Percentiles rank a stretch among this genome's conserved stretches.
phyloP scores from a whole-genome alignment of 2,329 filamentous ascomycete genomes.

The Talaromyces rugulosus region DNA sequence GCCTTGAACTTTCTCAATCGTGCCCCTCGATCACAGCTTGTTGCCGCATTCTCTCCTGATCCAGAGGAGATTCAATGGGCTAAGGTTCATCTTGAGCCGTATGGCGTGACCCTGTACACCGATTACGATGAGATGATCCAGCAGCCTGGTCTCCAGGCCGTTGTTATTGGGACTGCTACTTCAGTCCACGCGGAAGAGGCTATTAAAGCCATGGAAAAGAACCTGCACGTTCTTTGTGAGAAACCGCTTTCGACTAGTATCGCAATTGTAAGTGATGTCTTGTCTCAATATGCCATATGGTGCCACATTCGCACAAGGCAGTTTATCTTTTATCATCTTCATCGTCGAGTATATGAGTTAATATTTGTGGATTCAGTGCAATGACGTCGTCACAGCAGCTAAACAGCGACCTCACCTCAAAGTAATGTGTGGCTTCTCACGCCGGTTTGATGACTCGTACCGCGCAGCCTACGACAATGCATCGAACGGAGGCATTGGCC shows the following conservation, averaged over 20 bases:
- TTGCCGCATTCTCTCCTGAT: slow-evolving; percentile 48
- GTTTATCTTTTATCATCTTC: neutral
- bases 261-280: slow-evolving; percentile 46
- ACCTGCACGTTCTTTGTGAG: slow-evolving; percentile 56
- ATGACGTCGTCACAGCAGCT: slow-evolving; percentile 36
- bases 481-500: slow-evolving; percentile 53
- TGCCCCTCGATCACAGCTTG: slow-evolving; percentile 46
- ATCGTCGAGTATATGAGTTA: neutral
- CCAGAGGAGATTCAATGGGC: slow-evolving; percentile 48
- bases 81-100: slow-evolving; percentile 46
- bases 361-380: neutral
- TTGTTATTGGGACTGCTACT: slow-evolving; percentile 54
- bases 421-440: slow-evolving; percentile 63
- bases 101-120: slow-evolving; percentile 50
- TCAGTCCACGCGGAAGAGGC: slow-evolving; percentile 55
- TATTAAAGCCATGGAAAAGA: slow-evolving; percentile 53
- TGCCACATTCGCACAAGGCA: neutral
- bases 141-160: slow-evolving; percentile 52
- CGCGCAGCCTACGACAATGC: slow-evolving; percentile 55
- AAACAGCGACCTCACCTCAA: slow-evolving; percentile 55
- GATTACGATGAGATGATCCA: slow-evolving; percentile 56
- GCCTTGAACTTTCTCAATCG: slow-evolving; percentile 47
- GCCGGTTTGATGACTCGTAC: slow-evolving; percentile 64
- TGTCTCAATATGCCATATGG: neutral
- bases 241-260: slow-evolving; percentile 53